Base-by-base conservation (phyloP, 2,329 filamentous ascomycete species). In the Neurospora sp. region DNA sequence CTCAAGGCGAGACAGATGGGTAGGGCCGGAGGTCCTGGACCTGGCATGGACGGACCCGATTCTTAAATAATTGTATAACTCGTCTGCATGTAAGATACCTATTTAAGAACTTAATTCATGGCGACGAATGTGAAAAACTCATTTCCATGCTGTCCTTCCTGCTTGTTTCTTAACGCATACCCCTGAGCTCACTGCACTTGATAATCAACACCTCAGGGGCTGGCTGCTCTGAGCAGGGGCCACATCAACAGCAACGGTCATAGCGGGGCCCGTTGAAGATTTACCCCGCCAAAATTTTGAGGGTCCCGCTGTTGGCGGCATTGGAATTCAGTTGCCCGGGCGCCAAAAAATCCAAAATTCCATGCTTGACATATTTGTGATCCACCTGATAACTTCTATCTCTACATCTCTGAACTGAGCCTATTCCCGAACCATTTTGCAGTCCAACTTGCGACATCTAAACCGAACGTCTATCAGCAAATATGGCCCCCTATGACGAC, bases 1-100 rank as follows among this genome's bases (percentile, higher is more conserved):
- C 85, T 99, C 77, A 99, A 99, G 86, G 96, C 96, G 72, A 88
- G 96, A 79, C 95, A 99, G 84, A 99, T 99, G 96, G 91, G 87
- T 67, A 84, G 88, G 78, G 81, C 84, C 80, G 85, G 82, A 46
- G 87, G 87, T 28, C 88, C 88, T 2, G 88, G 88, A 7, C 87
- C 87, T 4, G 88, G 87, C 71, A 89, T 89, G 86, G 88, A 90
- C 74, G 87, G 85, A 17, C 84, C 84, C 58, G 84, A 85, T 76
- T 81, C 86, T 78, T 82, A 82, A 79, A 67, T 66, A 70, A 38
- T 67, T 69, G 66, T 71, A 42, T 69, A 69, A 52, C 67, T 38
- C 67, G 71, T 72, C 72, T 74, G 72, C 73, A 75, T 83, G 82
- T 84, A 83, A 76, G 71, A 75, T 75, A 76, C 71, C 72, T 72